phyloP scores from a whole-genome alignment of 2,329 filamentous ascomycete species.

The Geoglossum cookeanum region DNA sequence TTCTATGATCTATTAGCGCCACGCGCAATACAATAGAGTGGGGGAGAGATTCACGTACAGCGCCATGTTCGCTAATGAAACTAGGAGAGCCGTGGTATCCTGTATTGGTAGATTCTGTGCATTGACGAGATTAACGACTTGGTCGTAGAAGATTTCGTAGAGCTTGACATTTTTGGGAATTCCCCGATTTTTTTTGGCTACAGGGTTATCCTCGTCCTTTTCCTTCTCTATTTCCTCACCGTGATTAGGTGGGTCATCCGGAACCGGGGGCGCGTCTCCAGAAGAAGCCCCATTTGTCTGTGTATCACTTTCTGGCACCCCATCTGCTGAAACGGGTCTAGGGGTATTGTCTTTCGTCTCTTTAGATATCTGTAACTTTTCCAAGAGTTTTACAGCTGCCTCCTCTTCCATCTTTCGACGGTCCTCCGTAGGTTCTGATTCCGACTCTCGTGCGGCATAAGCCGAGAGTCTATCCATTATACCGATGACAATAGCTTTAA shows the following conservation, averaged over 20 bases:
- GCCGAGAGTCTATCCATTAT: constrained; percentile 91
- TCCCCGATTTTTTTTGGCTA: constrained; percentile 27
- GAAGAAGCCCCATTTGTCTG: constrained; percentile 12
- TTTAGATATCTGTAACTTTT: constrained; percentile 55
- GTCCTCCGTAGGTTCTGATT: constrained; percentile 49
- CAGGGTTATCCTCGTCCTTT: constrained; percentile 15
- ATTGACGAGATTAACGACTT: constrained; percentile 84
- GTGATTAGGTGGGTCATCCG: constrained; percentile 5
- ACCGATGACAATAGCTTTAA: constrained; percentile 95
- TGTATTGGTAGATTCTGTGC: constrained; percentile 81
- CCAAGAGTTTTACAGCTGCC: constrained; percentile 56
- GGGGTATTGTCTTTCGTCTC: constrained; percentile 23
- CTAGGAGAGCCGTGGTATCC: constrained; percentile 81
- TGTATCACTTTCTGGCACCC: constrained; percentile 3
- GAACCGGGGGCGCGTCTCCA: background rate
- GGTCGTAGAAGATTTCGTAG: constrained; percentile 93
- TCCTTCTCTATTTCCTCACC: background rate
- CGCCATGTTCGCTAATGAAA: constrained; percentile 84
- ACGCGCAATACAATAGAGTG: background rate
- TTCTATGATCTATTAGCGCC: constrained; percentile 27
- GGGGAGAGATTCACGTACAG: constrained; percentile 29
- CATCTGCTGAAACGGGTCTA: constrained; percentile 1
- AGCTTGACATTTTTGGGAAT: constrained; percentile 68
- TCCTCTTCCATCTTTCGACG: constrained; percentile 67
- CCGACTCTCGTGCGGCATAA: constrained; percentile 78